These are phyloP conservation scores for Saccharomycopsis lassenensis DNA, from an alignment of 805 yeast genomes.

Conservation along the genomic window DNA sequence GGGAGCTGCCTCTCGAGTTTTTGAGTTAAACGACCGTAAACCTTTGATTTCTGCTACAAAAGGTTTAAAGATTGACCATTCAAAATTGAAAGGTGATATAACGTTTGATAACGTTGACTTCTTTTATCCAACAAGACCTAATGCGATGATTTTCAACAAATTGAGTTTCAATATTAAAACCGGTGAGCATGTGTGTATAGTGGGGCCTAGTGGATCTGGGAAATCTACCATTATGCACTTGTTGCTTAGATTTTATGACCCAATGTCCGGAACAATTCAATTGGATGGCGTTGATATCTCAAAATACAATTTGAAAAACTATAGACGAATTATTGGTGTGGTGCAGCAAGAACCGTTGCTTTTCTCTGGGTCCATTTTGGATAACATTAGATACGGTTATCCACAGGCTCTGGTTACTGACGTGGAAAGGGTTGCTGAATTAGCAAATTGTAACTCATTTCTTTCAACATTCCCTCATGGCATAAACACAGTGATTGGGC, in stretches of 20 bases:
- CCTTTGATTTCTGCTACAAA: constrained; percentile 59
- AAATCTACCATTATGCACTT: constrained; percentile 81
- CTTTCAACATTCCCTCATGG: constrained; percentile 70
- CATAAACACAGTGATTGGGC: constrained; percentile 72
- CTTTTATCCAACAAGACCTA: constrained; percentile 76
- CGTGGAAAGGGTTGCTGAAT: constrained; percentile 44
- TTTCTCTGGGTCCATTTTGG: constrained; percentile 76
- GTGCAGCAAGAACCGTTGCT: constrained; percentile 90
- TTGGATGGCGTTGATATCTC: constrained; percentile 56
- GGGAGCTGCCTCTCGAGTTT: constrained; percentile 87
- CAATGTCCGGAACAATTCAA: constrained; percentile 47
- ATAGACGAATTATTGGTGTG: constrained; percentile 69
- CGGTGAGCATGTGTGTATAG: constrained; percentile 87
- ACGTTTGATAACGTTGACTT: constrained; percentile 55
- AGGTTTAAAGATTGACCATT: constrained; percentile 38
- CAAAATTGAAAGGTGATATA: constrained; percentile 39
- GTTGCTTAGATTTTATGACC: constrained; percentile 76
- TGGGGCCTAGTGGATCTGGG: constrained; percentile 97
- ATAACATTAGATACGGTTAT: constrained; percentile 71
- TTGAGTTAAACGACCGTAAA: constrained; percentile 71
- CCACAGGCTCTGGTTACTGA: constrained; percentile 50
- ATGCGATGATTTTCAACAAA: constrained; percentile 51
- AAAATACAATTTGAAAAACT: constrained; percentile 58
- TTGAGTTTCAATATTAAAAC: constrained; percentile 51
- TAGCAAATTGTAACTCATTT: constrained; percentile 68